These are phyloP conservation scores for Kuraishia floccosa DNA, from an alignment of 805 yeast species.

Conservation along the genomic window DNA sequence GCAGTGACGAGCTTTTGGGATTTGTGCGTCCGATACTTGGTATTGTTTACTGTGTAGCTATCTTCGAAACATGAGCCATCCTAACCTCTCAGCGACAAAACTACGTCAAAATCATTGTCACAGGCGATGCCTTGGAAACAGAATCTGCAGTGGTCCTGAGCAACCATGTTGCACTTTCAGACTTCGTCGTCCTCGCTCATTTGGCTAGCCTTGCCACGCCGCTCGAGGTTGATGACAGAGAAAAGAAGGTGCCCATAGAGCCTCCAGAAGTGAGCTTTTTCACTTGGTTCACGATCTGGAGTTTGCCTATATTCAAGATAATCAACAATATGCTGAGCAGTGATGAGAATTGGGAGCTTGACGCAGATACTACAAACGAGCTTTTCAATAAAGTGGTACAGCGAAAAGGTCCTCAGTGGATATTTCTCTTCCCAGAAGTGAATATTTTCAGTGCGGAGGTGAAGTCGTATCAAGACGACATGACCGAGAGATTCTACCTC, in stretches of 20 bases:
- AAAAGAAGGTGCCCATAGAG: conserved; percentile 11
- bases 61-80: too few species aligned
- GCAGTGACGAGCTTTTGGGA: conserved; percentile 18
- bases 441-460: conserved; percentile 48
- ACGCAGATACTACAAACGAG: conserved; percentile 20
- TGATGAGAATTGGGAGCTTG: conserved; percentile 66
- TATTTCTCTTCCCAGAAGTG: conserved; percentile 79
- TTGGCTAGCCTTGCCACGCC: conserved; percentile 19
- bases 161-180: conserved; percentile 64
- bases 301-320: conserved; percentile 42
- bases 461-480: conserved; percentile 35
- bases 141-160: conserved; percentile 23
- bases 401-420: conserved; percentile 42
- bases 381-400: conserved; percentile 23
- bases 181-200: conserved; percentile 42
- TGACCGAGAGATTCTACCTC: conserved; percentile 45
- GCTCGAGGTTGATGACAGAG: conserved; percentile 4
- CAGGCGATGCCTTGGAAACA: conserved; percentile 30
- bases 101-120: conserved; percentile 21
- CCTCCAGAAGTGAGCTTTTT: conserved; percentile 45
- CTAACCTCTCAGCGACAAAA: conserved; percentile 18
- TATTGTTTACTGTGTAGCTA: too few species aligned
- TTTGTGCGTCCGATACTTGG: conserved; percentile 17
- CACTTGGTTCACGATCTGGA: conserved; percentile 60
- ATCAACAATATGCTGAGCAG: conserved; percentile 34